Evolutionary conservation across 2,329 filamentous ascomycete species (phyloP).

Genomic region (Alternaria sp.): DNA sequence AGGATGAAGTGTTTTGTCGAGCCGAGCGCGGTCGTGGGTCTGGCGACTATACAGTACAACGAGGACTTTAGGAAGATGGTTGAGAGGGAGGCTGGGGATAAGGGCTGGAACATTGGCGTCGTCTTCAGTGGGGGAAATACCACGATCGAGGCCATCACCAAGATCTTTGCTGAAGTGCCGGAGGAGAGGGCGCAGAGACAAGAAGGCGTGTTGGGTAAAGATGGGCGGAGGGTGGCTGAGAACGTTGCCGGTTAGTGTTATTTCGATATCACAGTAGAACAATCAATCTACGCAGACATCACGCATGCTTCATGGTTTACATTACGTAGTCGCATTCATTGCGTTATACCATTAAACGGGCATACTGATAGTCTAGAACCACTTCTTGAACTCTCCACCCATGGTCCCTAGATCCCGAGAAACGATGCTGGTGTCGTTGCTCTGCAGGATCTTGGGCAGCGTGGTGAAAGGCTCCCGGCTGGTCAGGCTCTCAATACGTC

Average conservation of each 20-base stretch:
- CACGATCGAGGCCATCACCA: slow-evolving; percentile 65
- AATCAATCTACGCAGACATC: background rate
- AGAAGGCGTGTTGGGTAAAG: slow-evolving; percentile 48
- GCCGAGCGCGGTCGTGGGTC: slow-evolving; percentile 81
- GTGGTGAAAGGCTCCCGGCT: slow-evolving; percentile 44
- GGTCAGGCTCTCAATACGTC: slow-evolving; percentile 66
- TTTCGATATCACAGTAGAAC: background rate
- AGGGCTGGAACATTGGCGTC: slow-evolving; percentile 74
- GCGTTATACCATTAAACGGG: background rate
- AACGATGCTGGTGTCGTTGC: slow-evolving; percentile 9
- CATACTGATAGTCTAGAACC: slow-evolving; percentile 7
- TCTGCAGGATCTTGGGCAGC: slow-evolving; percentile 12
- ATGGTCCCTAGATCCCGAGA: slow-evolving; percentile 9
- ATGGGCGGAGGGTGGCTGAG: slow-evolving; percentile 53
- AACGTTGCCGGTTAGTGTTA: slow-evolving; percentile 53
- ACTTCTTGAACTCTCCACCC: slow-evolving; percentile 9
- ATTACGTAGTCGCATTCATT: background rate
- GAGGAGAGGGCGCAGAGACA: slow-evolving; percentile 46
- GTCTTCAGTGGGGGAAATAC: slow-evolving; percentile 71
- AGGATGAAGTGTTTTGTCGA: slow-evolving; percentile 90
- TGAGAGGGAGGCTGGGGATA: slow-evolving; percentile 71
- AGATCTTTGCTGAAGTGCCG: slow-evolving; percentile 55
- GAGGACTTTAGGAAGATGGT: slow-evolving; percentile 76
- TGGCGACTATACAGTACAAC: slow-evolving; percentile 84
- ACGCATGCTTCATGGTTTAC: background rate